Percentiles rank a stretch among this genome's conserved stretches.
Conservation (phyloP, 192 early-diverging fungal genomes). For the Umbelopsis vinacea region DNA sequence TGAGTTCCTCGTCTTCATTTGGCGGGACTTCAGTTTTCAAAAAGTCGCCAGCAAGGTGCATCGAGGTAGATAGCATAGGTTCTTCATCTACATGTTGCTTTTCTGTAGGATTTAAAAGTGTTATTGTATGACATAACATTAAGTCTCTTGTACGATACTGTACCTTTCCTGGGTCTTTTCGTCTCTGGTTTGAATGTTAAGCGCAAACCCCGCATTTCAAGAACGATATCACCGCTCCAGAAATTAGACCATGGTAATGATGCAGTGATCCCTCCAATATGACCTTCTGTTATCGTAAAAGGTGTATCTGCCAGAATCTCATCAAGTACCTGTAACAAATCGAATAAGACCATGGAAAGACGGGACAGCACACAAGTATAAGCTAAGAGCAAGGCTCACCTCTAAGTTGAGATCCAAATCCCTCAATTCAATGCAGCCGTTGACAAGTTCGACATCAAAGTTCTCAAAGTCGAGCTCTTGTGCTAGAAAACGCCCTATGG, state of each 20-base stretch:
- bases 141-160: slow-evolving; percentile 60
- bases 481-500: slow-evolving; percentile 85
- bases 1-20: slow-evolving; percentile 65
- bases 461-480: slow-evolving; percentile 77
- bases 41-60: slow-evolving; percentile 91
- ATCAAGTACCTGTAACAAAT: slow-evolving; percentile 69
- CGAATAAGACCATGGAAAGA: not conserved
- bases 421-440: slow-evolving; percentile 75
- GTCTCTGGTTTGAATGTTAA: slow-evolving; percentile 53
- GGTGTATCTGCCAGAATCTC: slow-evolving; percentile 71
- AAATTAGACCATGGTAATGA: slow-evolving; percentile 85
- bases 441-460: slow-evolving; percentile 83
- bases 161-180: slow-evolving; percentile 30
- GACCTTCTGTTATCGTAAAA: slow-evolving; percentile 68
- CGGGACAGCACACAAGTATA: not conserved
- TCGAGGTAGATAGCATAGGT: slow-evolving; percentile 76
- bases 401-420: slow-evolving; percentile 81
- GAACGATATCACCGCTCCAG: slow-evolving; percentile 75
- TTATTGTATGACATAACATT: slow-evolving; percentile 59
- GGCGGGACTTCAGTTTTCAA: slow-evolving; percentile 65
- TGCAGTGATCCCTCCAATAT: slow-evolving; percentile 69
- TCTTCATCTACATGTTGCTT: slow-evolving; percentile 48
- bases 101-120: slow-evolving; percentile 32
- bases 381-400: slow-evolving; percentile 46
- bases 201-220: slow-evolving; percentile 72